These are phyloP conservation scores for Calonectria hawksworthii DNA, from an alignment of 2,329 filamentous ascomycete genomes.

Conservation along the genomic window DNA sequence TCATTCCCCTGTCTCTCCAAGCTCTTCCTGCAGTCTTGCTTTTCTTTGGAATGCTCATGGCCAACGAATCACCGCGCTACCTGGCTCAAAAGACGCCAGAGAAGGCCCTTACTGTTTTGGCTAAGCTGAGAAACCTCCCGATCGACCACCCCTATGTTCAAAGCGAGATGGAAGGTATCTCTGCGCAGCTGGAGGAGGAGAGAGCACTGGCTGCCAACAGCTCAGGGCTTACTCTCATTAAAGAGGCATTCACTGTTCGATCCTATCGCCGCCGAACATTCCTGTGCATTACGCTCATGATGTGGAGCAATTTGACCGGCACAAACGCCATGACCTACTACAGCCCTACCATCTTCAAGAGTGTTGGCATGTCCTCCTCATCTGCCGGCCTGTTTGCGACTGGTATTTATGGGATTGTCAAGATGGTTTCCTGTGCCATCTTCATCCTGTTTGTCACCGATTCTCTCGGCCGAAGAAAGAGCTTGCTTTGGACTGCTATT, in stretches of 20 bases:
- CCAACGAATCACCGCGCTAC: conserved; percentile 76
- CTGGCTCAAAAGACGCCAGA: conserved; percentile 75
- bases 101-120: conserved; percentile 67
- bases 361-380: conserved; percentile 21
- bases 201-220: conserved; percentile 56
- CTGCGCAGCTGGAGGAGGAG: conserved; percentile 69
- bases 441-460: conserved; percentile 24
- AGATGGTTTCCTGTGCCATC: conserved; percentile 12
- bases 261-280: conserved; percentile 70
- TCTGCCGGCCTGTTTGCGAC: conserved; percentile 20
- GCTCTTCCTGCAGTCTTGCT: conserved; percentile 73
- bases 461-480: conserved; percentile 24
- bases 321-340: conserved; percentile 50
- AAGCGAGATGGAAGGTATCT: conserved; percentile 69
- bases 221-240: conserved; percentile 65
- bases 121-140: conserved; percentile 68
- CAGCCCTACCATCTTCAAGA: conserved; percentile 16
- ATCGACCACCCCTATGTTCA: conserved; percentile 67
- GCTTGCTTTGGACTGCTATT: conserved; percentile 26
- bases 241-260: conserved; percentile 71
- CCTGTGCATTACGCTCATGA: conserved; percentile 68
- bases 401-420: conserved; percentile 26
- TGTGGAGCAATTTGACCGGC: conserved; percentile 69
- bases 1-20: conserved; percentile 72
- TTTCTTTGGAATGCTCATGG: conserved; percentile 71